Percentiles rank a stretch among this genome's conserved stretches.
Conservation (phyloP, 495 filamentous ascomycete species). For the Xylaria scruposa region DNA sequence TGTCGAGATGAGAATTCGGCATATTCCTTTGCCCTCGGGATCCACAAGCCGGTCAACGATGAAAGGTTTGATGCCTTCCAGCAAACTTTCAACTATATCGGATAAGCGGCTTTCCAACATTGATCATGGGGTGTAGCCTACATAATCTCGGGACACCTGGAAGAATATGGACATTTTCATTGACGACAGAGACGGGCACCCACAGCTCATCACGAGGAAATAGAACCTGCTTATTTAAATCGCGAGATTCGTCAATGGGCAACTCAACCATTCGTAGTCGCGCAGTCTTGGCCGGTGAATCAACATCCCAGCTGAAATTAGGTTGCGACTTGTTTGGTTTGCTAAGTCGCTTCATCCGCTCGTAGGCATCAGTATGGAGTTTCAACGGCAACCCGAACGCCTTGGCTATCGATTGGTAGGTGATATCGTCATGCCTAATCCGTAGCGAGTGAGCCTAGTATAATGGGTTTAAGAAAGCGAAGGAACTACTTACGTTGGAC, state of each 20-base stretch:
- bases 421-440: slow-evolving; percentile 94
- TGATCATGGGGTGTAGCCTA: slow-evolving; percentile 35
- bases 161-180: slow-evolving; percentile 91
- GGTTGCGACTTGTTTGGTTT: slow-evolving; percentile 72
- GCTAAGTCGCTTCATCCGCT: slow-evolving; percentile 82
- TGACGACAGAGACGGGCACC: slow-evolving; percentile 87
- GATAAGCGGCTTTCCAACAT: slow-evolving; percentile 7
- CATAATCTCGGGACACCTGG: slow-evolving; percentile 87
- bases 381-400: slow-evolving; percentile 80
- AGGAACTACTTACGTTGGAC: slow-evolving; percentile 73
- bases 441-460: slow-evolving; percentile 28
- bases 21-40: slow-evolving; percentile 79
- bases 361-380: slow-evolving; percentile 76
- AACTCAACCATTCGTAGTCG: slow-evolving; percentile 89
- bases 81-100: slow-evolving; percentile 65
- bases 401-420: slow-evolving; percentile 90
- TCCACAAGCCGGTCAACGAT: slow-evolving; percentile 73
- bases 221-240: slow-evolving; percentile 68
- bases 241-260: slow-evolving; percentile 70
- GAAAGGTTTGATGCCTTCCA: slow-evolving; percentile 75
- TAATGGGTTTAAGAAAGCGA: background rate
- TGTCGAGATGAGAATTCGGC: slow-evolving; percentile 82
- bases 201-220: slow-evolving; percentile 84
- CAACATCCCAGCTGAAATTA: slow-evolving; percentile 84
- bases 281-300: slow-evolving; percentile 77